Evolutionary conservation across 306 rosid species (phyloP), one percentile per base, ranked within the genome.

Genomic region (Biancaea sappan): DNA sequence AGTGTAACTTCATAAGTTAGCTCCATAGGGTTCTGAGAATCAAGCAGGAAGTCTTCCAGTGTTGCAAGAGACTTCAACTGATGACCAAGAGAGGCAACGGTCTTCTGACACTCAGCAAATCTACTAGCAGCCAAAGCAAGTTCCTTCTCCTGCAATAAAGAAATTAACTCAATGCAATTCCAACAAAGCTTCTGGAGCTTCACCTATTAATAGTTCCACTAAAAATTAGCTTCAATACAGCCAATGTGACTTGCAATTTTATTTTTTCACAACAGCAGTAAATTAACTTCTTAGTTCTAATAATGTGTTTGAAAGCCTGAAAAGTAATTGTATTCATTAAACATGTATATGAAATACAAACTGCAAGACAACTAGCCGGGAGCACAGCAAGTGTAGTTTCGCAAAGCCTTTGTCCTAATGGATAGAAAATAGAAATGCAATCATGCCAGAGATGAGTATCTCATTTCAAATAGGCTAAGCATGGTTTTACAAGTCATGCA

Each of bases 41-140:
- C 94, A 65, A 82, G 58, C 34, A 89, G 69, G 65, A 87, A 77
- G 66, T 89, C 95, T 66, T 91, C 97, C 54, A 89, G 64, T 22
- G 86, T 77, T 47, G 91, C 87, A 69, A 91, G 92, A 66, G 95
- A 87, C 81, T 79, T 84, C 51, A 91, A 75, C 76, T 89, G 91
- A 65, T 69, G 77, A 38, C 91, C 92, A 72, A 91, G 92, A 62
- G 92, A 89, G 37, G 87, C 91, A 11, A 91, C 87, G 58, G 95
- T 91, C 82, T 91, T 89, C 57, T 86, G 84, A 79, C 97, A 91
- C 82, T 89, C 92, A 12, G 92, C 76, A 83, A 89, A 87, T 75
- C 85, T 89, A 79, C 62, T 69, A 8, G 97, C 86, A 69, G 97
- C 92, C 89, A 83, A 75, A 62, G 79, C 88, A 40, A 89, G 81